Evolutionary conservation across 169 alveolate genomes (phyloP).

Genomic region (Haemoproteus tartakovskyi): DNA sequence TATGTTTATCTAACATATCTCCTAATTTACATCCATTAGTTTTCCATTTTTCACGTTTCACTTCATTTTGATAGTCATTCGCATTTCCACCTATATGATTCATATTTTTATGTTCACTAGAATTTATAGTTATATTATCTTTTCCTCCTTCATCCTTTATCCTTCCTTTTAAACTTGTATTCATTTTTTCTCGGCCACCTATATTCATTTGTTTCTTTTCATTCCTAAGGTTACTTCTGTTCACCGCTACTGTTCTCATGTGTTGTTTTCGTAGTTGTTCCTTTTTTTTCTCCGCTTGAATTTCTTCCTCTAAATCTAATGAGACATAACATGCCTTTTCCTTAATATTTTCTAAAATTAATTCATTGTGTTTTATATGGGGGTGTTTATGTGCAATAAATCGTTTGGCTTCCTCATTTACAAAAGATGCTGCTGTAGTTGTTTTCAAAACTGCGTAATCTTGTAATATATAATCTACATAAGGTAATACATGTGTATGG

Average conservation of each 20-base stretch:
- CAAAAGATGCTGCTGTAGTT: slow-evolving; percentile 74
- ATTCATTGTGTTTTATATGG: slow-evolving; percentile 82
- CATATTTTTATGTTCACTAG: too few relatives aligned
- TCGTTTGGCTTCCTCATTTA: slow-evolving; percentile 80
- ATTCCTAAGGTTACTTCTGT: slow-evolving; percentile 4
- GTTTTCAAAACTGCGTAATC: slow-evolving; percentile 83
- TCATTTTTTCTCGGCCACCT: neutral
- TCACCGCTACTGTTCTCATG: slow-evolving; percentile 4
- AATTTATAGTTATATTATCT: too few relatives aligned
- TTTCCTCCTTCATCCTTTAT: too few relatives aligned
- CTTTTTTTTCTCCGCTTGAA: slow-evolving; percentile 19
- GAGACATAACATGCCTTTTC: slow-evolving; percentile 72
- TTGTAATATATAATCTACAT: slow-evolving; percentile 74
- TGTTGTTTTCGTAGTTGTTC: slow-evolving; percentile 1
- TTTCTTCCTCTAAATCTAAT: slow-evolving; percentile 22
- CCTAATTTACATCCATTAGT: too few relatives aligned
- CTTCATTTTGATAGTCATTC: too few relatives aligned
- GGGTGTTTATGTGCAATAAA: slow-evolving; percentile 75
- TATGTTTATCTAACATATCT: too few relatives aligned
- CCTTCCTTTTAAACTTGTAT: too few relatives aligned
- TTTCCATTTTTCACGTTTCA: too few relatives aligned
- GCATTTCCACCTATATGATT: too few relatives aligned
- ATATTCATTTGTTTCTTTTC: neutral
- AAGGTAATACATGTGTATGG: slow-evolving; percentile 79
- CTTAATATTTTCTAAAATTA: slow-evolving; percentile 80